phyloP scores from a whole-genome alignment of 345 rosid species.

The Camelina sativa region DNA sequence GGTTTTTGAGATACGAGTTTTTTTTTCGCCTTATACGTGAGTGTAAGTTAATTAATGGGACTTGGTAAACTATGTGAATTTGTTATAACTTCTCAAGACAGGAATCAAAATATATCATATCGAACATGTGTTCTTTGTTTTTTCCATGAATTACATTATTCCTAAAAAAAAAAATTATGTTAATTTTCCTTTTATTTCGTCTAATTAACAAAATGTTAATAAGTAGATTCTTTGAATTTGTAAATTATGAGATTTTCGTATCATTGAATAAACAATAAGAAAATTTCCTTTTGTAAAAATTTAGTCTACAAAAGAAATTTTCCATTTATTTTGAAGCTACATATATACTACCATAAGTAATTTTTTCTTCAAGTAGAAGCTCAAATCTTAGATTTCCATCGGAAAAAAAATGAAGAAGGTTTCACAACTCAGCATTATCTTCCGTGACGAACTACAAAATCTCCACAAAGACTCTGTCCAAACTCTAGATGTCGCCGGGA shows the following conservation, averaged over 20 bases:
- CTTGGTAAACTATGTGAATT: too few species aligned
- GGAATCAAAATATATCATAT: neutral
- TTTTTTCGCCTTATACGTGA: too few species aligned
- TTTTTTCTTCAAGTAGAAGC: slow-evolving; percentile 2
- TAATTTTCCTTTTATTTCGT: neutral
- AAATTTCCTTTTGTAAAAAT: neutral
- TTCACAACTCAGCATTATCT: slow-evolving; percentile 30
- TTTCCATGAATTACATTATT: neutral
- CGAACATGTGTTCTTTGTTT: neutral
- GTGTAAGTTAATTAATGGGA: too few species aligned
- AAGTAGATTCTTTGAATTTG: neutral
- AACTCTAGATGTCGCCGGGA: neutral
- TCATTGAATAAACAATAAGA: neutral
- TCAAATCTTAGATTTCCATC: neutral
- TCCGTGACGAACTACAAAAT: slow-evolving; percentile 15
- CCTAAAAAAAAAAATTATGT: neutral
- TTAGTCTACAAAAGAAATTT: neutral
- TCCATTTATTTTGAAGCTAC: slow-evolving; percentile 4
- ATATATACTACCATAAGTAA: neutral
- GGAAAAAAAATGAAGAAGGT: slow-evolving; percentile 4
- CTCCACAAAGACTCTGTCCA: neutral
- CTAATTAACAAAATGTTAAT: neutral
- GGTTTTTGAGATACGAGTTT: neutral
- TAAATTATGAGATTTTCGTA: neutral
- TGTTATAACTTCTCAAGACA: neutral